phyloP scores from a whole-genome alignment of 1,139 yeast species.

The Diutina mesorugosa region DNA sequence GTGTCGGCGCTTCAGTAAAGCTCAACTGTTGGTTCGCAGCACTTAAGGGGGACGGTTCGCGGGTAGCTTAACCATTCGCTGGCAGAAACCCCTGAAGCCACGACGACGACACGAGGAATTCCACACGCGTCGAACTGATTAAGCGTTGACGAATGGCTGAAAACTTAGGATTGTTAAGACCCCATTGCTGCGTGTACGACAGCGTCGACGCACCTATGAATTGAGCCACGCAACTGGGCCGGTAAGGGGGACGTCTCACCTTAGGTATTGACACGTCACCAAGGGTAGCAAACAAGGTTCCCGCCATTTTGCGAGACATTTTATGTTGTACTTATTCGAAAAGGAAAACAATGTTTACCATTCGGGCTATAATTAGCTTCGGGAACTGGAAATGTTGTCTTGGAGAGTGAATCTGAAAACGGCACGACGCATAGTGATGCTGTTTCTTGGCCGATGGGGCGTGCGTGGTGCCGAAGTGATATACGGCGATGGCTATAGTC shows the following conservation, averaged over 20 bases:
- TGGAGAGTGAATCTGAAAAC: neutral
- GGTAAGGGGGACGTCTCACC: neutral
- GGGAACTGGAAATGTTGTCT: neutral
- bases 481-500: no score
- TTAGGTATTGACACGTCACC: neutral
- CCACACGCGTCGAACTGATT: neutral
- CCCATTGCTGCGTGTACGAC: neutral
- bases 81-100: neutral
- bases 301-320: neutral
- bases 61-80: neutral
- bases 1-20: neutral
- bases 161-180: neutral
- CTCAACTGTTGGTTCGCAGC: neutral
- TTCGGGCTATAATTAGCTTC: neutral
- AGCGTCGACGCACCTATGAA: neutral
- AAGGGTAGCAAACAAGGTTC: neutral
- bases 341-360: no score
- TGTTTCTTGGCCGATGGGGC: neutral
- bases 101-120: neutral
- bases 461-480: neutral
- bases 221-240: neutral
- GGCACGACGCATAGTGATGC: neutral
- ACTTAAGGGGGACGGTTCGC: neutral
- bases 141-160: neutral
- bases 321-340: neutral